A percentile compares a stretch with the other conserved stretches of the same genome.
These are phyloP conservation scores for Dictyostelium citrinum DNA, from an alignment of 78 protist species.

Conservation along the genomic window DNA sequence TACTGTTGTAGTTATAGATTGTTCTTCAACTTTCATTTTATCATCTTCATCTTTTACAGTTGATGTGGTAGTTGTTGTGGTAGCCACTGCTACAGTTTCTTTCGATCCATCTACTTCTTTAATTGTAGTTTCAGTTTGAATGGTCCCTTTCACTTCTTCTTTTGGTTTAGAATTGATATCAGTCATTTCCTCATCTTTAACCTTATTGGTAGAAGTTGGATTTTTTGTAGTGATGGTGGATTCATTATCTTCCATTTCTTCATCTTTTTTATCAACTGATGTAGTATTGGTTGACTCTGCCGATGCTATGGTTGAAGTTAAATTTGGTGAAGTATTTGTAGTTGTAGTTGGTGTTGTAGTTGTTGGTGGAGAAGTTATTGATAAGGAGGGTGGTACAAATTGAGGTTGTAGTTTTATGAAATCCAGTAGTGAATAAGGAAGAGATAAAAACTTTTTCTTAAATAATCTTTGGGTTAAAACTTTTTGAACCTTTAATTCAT, in stretches of 20 bases:
- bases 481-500: background rate
- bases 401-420: background rate
- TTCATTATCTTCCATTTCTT: background rate
- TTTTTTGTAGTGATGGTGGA: background rate
- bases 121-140: background rate
- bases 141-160: background rate
- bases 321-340: background rate
- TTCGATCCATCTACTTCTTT: background rate
- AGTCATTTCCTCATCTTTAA: background rate
- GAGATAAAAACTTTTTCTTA: constrained; percentile 19
- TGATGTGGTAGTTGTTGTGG: background rate
- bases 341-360: background rate
- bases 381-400: background rate
- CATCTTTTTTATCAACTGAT: background rate
- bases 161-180: background rate
- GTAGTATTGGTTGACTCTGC: background rate
- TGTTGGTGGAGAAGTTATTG: background rate
- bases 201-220: background rate
- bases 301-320: background rate
- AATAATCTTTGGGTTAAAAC: constrained; percentile 11
- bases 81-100: background rate
- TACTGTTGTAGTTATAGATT: background rate
- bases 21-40: background rate
- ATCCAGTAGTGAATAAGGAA: constrained; percentile 10
- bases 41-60: background rate